Conservation (phyloP, 768 basidiomycete genomes). For the Asterophora lycoperdoides region DNA sequence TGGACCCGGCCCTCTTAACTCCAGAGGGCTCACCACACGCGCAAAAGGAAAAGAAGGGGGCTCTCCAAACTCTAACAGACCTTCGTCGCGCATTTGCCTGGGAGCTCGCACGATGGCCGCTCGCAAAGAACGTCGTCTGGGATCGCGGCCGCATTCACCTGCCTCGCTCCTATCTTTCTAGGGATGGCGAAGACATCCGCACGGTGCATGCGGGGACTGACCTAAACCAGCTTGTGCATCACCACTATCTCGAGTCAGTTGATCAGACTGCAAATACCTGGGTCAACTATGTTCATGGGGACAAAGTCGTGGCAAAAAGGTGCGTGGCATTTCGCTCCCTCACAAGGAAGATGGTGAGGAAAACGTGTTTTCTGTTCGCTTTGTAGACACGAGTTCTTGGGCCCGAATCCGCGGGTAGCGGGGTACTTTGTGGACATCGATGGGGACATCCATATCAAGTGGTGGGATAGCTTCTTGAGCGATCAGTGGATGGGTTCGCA, state of each 20-base stretch:
- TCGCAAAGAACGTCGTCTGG: conserved; percentile 28
- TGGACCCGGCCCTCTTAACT: conserved; percentile 14
- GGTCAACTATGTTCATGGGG: conserved; percentile 34
- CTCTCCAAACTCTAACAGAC: conserved; percentile 26
- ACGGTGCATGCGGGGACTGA: conserved; percentile 28
- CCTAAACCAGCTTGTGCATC: conserved; percentile 35
- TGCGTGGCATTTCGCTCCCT: conserved; percentile 9
- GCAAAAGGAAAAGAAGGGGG: conserved; percentile 21
- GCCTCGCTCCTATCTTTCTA: conserved; percentile 35
- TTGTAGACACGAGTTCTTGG: conserved; percentile 39
- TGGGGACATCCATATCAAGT: conserved; percentile 38
- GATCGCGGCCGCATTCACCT: conserved; percentile 32
- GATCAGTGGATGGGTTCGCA: conserved; percentile 40
- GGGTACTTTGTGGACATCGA: conserved; percentile 34
- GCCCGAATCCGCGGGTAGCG: conserved; percentile 40
- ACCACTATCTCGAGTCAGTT: conserved; percentile 19
- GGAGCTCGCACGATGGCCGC: conserved; percentile 37
- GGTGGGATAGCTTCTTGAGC: conserved; percentile 40
- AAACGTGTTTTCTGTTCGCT: too few relatives aligned
- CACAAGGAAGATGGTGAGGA: too few relatives aligned
- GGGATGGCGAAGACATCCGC: conserved; percentile 31
- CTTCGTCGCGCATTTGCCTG: conserved; percentile 33
- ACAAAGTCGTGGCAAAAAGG: conserved; percentile 29
- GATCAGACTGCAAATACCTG: conserved; percentile 16
- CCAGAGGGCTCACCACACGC: conserved; percentile 18